These are phyloP conservation scores for Talaromyces sp. DNA, from an alignment of 2,329 filamentous ascomycete species.

Conservation along the genomic window DNA sequence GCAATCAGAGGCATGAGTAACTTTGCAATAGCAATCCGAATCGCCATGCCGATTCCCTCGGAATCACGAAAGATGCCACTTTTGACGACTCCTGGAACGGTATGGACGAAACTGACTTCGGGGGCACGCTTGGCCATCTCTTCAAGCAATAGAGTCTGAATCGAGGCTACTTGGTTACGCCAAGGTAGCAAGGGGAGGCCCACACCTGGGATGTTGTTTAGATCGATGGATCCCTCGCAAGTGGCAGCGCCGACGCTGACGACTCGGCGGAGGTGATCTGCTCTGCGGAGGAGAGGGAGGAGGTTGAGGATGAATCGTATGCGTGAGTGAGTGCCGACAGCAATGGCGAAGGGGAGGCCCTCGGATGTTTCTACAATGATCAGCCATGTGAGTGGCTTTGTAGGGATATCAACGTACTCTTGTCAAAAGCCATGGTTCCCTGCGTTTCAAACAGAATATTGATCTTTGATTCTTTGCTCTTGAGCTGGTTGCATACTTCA, in stretches of 20 bases:
- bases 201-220: conserved; percentile 46
- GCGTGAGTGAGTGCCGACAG: conserved; percentile 57
- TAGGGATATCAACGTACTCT: not conserved
- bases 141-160: conserved; percentile 51
- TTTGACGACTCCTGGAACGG: conserved; percentile 47
- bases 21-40: not conserved
- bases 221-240: conserved; percentile 50
- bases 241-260: conserved; percentile 54
- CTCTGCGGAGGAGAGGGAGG: conserved; percentile 52
- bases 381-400: not conserved
- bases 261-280: conserved; percentile 50
- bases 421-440: conserved; percentile 26
- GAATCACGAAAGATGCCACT: conserved; percentile 37
- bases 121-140: conserved; percentile 47
- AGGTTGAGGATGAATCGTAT: conserved; percentile 57
- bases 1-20: not conserved
- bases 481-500: conserved; percentile 30
- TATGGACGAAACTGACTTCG: conserved; percentile 48
- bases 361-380: conserved; percentile 52
- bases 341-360: conserved; percentile 52
- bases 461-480: conserved; percentile 27
- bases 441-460: conserved; percentile 39
- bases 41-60: not conserved
- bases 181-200: conserved; percentile 38
- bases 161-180: conserved; percentile 45